Evolutionary conservation across 148 eudicot genomes (phyloP), one percentile per base, ranked within the genome.

Genomic region (Cornus suecica): DNA sequence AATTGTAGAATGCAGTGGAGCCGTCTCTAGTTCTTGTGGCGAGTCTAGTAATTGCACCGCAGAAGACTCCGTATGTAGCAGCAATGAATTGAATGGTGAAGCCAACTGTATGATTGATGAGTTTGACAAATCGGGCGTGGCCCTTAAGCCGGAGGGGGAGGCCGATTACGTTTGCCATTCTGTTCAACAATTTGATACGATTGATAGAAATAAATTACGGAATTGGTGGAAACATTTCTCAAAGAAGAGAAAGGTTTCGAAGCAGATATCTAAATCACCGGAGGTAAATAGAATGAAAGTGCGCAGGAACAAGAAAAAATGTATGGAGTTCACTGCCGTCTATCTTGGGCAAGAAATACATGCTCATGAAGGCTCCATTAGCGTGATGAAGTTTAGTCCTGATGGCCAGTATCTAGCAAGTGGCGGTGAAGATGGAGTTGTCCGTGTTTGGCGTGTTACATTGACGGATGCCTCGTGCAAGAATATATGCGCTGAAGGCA

Each of bases 301-400:
- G 10, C 80, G 58, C 24, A 79, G 72, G 65, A 89, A 85, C 66
- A 81, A 78, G 74, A 93, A 90, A 83, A 77, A 68, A 48, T 75
- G 54, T 60, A 80, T 75, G 80, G 98, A 94, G 78, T 74, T 91
- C 27, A 89, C 81, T 24, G 92, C 88, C 0, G 80, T 90, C 6
- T 90, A 80, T 79, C 52, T 74, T 20, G 87, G 80, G 58, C 97
- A 94, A 81, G 91, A 89, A 69, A 81, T 94, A 27, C 79, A 61
- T 75, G 97, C 92, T 73, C 98, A 94, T 60, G 45, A 84, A 22
- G 98, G 95, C 25, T 67, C 84, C 26, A 89, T 94, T 54, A 81
- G 93, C 93, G 75, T 86, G 25, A 90, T 94, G 90, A 92, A 90
- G 72, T 92, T 94, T 66, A 94, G 98, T 78, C 92, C 93, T 22